Percentiles rank a stretch among this genome's conserved stretches.
Evolutionary conservation across 1,139 yeast species (phyloP).

Genomic region (Pichia sp.): DNA sequence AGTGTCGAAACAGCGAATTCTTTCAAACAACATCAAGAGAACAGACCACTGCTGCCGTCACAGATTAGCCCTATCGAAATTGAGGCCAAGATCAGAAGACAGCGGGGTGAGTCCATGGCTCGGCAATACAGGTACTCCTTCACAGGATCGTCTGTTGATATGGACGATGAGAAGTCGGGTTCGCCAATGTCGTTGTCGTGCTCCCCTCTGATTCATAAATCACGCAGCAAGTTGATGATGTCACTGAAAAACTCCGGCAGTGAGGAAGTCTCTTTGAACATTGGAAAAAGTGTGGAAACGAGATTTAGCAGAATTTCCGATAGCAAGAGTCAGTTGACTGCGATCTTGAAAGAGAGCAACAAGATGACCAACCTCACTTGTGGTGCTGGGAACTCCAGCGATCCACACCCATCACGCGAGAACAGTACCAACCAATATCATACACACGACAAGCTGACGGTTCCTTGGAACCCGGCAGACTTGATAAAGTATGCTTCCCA

Average conservation of each 20-base stretch:
- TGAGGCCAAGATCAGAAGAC: background rate
- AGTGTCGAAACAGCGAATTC: background rate
- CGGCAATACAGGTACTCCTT: conserved; percentile 27
- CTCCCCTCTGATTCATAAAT: conserved; percentile 19
- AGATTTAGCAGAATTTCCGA: conserved; percentile 20
- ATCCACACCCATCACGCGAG: background rate
- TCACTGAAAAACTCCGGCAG: conserved; percentile 10
- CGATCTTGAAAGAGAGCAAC: conserved; percentile 17
- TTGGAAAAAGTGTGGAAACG: conserved; percentile 30
- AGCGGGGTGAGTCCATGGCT: conserved; percentile 12
- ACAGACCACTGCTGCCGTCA: background rate
- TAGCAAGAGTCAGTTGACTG: conserved; percentile 27
- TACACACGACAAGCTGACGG: conserved; percentile 13
- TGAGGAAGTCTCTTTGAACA: conserved; percentile 4
- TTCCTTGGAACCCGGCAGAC: conserved; percentile 47
- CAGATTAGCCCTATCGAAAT: conserved; percentile 8
- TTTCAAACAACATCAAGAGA: background rate
- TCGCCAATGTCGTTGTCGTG: conserved; percentile 22
- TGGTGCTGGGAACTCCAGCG: background rate
- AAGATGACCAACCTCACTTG: background rate
- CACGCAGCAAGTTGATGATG: conserved; percentile 18
- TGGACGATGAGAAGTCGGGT: conserved; percentile 30
- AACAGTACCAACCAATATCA: background rate
- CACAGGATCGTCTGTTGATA: conserved; percentile 30
- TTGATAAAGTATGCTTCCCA: conserved; percentile 45